Percentiles rank a stretch among this genome's conserved stretches.
phyloP scores from a whole-genome alignment of 2,329 filamentous ascomycete species.

The Ceratocystis huliohia region DNA sequence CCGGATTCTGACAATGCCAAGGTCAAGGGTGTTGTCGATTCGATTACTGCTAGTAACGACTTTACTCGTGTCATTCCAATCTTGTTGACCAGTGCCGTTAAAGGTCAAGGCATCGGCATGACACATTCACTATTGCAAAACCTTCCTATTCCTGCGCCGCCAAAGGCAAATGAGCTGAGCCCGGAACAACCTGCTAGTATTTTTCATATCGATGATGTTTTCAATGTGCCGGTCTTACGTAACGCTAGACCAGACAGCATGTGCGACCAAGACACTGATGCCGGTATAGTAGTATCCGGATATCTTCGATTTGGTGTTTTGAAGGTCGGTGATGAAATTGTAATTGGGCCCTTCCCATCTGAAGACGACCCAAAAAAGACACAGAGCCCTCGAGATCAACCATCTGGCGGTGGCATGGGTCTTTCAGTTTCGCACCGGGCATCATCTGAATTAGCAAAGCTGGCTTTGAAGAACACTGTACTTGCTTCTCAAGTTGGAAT shows the following conservation, averaged over 20 bases:
- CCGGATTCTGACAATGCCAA: constrained; percentile 44
- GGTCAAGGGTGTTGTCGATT: constrained; percentile 42
- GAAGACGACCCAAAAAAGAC: constrained; percentile 30
- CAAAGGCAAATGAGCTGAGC: constrained; percentile 43
- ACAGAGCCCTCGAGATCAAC: constrained; percentile 34
- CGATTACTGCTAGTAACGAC: constrained; percentile 35
- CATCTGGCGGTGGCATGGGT: constrained; percentile 26
- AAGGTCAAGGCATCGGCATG: constrained; percentile 66
- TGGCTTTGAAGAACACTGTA: constrained; percentile 41
- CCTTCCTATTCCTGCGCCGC: constrained; percentile 54
- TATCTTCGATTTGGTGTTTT: constrained; percentile 68
- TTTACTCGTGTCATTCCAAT: constrained; percentile 54
- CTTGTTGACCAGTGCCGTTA: constrained; percentile 73
- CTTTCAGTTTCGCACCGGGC: constrained; percentile 42
- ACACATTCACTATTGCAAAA: constrained; percentile 69
- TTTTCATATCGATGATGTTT: constrained; percentile 87
- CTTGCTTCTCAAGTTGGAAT: constrained; percentile 41
- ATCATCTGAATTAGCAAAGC: constrained; percentile 40
- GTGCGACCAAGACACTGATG: constrained; percentile 33
- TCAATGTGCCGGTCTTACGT: constrained; percentile 56
- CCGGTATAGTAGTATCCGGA: constrained; percentile 68
- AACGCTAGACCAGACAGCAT: constrained; percentile 13
- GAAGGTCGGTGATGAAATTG: constrained; percentile 62
- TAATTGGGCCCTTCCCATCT: constrained; percentile 64
- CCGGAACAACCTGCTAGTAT: constrained; percentile 50